Evolutionary conservation across 108 stramenopile genomes (phyloP).

Genomic region (Skeletonema marinoi): DNA sequence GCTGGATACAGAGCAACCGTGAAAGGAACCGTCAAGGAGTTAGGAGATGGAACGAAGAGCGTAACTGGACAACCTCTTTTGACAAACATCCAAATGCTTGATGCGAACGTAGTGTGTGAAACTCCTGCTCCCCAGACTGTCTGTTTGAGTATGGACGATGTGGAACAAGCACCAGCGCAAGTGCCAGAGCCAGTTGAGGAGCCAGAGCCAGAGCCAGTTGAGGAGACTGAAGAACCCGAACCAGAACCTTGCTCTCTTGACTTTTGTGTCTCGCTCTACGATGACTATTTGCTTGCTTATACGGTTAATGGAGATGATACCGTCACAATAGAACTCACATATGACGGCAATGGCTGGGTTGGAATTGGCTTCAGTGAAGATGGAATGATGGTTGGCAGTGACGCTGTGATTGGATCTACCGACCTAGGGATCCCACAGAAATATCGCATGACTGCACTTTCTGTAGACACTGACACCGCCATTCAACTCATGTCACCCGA

Average conservation of each 20-base stretch:
- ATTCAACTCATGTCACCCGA: slow-evolving; percentile 1
- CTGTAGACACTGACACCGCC: not conserved
- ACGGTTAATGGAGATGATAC: slow-evolving; percentile 10
- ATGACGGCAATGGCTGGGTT: slow-evolving; percentile 14
- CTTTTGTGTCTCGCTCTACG: not conserved
- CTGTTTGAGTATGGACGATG: not conserved
- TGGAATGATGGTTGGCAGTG: slow-evolving; percentile 15
- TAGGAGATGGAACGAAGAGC: slow-evolving; percentile 29
- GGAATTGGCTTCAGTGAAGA: slow-evolving; percentile 6
- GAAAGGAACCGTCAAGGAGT: slow-evolving; percentile 9
- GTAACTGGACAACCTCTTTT: slow-evolving; percentile 24
- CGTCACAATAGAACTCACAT: slow-evolving; percentile 9
- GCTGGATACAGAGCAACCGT: slow-evolving; percentile 24
- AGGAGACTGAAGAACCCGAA: not conserved
- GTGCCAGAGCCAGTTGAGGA: not conserved
- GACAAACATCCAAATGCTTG: slow-evolving; percentile 15
- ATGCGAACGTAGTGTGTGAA: slow-evolving; percentile 6
- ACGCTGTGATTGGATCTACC: slow-evolving; percentile 28
- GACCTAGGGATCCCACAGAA: slow-evolving; percentile 17
- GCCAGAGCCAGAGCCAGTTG: too few species aligned
- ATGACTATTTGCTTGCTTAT: not conserved
- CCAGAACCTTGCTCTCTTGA: not conserved
- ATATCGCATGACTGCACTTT: not conserved
- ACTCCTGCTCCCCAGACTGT: not conserved
- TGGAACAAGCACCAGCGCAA: not conserved